Evolutionary conservation across 805 yeast genomes (phyloP).

Genomic region (Nakazawaea ishiwadae): DNA sequence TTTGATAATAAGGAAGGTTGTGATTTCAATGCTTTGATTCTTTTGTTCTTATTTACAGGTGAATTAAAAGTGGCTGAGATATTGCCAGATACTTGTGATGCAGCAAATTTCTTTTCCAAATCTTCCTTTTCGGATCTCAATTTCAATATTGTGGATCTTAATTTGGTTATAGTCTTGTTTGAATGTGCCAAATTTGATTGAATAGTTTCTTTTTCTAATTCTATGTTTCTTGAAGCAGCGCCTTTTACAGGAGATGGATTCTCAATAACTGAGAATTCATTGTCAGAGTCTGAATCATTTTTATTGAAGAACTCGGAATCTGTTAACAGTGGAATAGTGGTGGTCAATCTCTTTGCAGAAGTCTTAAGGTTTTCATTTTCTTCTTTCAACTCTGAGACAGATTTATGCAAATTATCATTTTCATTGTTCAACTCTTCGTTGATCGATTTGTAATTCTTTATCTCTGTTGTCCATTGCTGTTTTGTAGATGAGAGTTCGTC

Average conservation of each 20-base stretch:
- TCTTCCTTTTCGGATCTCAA: conserved; percentile 35
- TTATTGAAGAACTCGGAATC: conserved; percentile 15
- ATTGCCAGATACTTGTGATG: neutral
- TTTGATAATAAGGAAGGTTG: conserved; percentile 15
- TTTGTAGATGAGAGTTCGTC: conserved; percentile 34
- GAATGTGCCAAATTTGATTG: conserved; percentile 62
- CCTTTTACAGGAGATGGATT: conserved; percentile 30
- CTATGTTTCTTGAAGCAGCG: conserved; percentile 35
- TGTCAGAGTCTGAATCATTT: conserved; percentile 33
- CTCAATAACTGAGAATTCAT: conserved; percentile 19
- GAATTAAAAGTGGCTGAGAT: conserved; percentile 2
- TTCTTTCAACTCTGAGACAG: conserved; percentile 22
- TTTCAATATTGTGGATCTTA: conserved; percentile 47
- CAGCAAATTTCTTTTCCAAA: conserved; percentile 20
- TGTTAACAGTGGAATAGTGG: neutral
- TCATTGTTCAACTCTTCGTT: conserved; percentile 65
- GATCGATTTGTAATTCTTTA: conserved; percentile 43
- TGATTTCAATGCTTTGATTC: conserved; percentile 11
- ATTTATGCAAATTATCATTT: conserved; percentile 51
- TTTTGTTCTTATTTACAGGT: conserved; percentile 3
- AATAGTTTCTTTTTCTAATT: conserved; percentile 62
- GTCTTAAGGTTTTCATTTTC: conserved; percentile 9
- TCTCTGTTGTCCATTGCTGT: conserved; percentile 32
- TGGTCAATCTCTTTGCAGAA: neutral
- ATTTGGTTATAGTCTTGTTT: conserved; percentile 54